These are phyloP conservation scores for Chromera velia DNA, from an alignment of 73 alveolate genomes.

Conservation along the genomic window DNA sequence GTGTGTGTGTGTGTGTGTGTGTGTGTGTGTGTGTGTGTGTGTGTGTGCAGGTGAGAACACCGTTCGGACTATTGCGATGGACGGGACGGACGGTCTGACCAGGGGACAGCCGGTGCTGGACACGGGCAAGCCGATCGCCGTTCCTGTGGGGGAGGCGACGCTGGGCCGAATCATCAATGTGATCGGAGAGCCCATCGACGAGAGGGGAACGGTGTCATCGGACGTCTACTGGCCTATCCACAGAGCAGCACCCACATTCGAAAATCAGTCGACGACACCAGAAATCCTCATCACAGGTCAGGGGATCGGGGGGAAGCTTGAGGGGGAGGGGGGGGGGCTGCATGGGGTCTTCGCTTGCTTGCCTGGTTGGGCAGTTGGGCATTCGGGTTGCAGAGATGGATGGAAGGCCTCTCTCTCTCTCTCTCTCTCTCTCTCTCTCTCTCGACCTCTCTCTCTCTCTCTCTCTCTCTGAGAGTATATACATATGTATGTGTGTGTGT, in stretches of 20 bases:
- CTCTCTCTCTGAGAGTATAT: too few species aligned
- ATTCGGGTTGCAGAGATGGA: too few species aligned
- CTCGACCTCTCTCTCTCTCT: too few species aligned
- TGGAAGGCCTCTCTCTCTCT: too few species aligned
- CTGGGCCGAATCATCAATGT: constrained; percentile 90
- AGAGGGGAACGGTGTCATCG: constrained; percentile 75
- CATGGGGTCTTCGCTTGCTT: too few species aligned
- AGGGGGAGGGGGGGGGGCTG: too few species aligned
- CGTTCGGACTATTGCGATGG: constrained; percentile 93
- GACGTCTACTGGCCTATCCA: constrained; percentile 62
- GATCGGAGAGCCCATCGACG: constrained; percentile 94
- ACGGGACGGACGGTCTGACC: constrained; percentile 89
- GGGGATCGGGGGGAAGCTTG: too few species aligned
- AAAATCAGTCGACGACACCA: constrained; percentile 63
- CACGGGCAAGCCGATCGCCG: constrained; percentile 81
- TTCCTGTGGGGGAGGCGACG: constrained; percentile 91
- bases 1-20: not conserved
- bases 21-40: too few species aligned
- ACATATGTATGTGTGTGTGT: too few species aligned
- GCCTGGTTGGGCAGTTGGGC: too few species aligned
- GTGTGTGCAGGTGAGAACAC: constrained; percentile 82
- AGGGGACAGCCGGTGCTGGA: constrained; percentile 82
- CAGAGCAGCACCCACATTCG: constrained; percentile 78
- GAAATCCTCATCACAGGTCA: constrained; percentile 66
- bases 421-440: too few species aligned